Base-by-base conservation (phyloP, 768 basidiomycete species). In the Ramaria sp. region DNA sequence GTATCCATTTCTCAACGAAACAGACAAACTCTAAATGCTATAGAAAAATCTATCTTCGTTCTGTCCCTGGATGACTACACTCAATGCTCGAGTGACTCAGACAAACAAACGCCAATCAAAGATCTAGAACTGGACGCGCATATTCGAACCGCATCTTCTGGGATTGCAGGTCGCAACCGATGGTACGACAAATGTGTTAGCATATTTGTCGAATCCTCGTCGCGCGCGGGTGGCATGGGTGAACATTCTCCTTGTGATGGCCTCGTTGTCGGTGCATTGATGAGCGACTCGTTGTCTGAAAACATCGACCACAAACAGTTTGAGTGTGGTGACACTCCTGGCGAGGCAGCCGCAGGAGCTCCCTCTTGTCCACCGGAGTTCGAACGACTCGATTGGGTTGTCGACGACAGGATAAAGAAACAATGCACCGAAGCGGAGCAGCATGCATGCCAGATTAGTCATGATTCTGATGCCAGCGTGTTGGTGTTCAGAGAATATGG, bases 221-320 rank as follows among this genome's bases (percentile, higher is more conserved):
- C 84, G 1, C 82, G 88, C 36, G 88, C 89, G 5, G 88, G 91
- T 37, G 85, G 87, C 39, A 79, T 82, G 62, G 94, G 94, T 4
- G 94, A 97, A 68, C 93, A 95, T 65, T 87, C 89, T 0, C 84
- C 88, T 0, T 84, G 84, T 56, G 94, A 96, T 58, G 95, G 93
- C 0, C 72, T 97, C 13, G 82, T 94, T 1, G 93, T 93, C 0
- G 88, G 87, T 57, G 85, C 92, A 47, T 81, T 88, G 7, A 81
- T 82, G 30, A 91, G 96, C 60, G 94, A 88, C 61, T 82, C 82
- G 1, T 70, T 96, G 36, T 78, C 79, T 0, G 75, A 86, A 61
- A 79, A 78, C 7, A 72, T 93, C 10, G 80, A 86, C 55, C 60
- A 65, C 16, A 64, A 70, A 66, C 69, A 16, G 78, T 83, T 59